Conservation (phyloP, 2,329 filamentous ascomycete species). For the Colletotrichum sp. region DNA sequence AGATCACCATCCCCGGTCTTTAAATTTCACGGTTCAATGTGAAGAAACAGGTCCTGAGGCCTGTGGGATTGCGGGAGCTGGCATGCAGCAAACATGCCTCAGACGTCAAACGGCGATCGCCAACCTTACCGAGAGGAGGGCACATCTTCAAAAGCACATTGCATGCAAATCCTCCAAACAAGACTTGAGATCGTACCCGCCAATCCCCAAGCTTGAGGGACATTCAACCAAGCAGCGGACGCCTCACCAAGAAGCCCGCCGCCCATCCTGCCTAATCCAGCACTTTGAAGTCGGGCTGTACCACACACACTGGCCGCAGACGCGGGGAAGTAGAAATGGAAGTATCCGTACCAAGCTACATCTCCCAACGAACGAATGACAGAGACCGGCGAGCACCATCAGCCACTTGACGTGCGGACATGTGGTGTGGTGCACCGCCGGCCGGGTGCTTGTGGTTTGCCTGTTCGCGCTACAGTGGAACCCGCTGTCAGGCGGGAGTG, state of each 20-base stretch:
- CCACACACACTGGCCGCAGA: background rate
- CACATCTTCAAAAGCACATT: background rate
- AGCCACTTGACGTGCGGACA: background rate
- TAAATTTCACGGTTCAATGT: background rate
- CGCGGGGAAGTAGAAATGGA: background rate
- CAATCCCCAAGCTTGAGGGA: background rate
- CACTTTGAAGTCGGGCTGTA: background rate
- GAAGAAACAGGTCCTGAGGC: background rate
- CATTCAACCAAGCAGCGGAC: background rate
- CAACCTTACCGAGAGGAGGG: background rate
- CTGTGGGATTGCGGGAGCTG: background rate
- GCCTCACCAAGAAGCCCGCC: background rate
- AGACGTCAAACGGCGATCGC: background rate
- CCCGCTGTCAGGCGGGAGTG: background rate
- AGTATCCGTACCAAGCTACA: background rate
- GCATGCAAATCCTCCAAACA: background rate
- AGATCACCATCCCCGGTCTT: background rate
- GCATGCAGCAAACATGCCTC: background rate
- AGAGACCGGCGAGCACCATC: background rate
- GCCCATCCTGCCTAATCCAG: background rate
- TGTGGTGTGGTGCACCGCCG: background rate
- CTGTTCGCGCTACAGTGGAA: background rate
- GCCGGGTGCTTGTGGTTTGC: background rate
- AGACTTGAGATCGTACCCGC: background rate
- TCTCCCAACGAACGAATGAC: background rate